Conservation (phyloP, 768 basidiomycete genomes). For the Pulveroboletus sp. region DNA sequence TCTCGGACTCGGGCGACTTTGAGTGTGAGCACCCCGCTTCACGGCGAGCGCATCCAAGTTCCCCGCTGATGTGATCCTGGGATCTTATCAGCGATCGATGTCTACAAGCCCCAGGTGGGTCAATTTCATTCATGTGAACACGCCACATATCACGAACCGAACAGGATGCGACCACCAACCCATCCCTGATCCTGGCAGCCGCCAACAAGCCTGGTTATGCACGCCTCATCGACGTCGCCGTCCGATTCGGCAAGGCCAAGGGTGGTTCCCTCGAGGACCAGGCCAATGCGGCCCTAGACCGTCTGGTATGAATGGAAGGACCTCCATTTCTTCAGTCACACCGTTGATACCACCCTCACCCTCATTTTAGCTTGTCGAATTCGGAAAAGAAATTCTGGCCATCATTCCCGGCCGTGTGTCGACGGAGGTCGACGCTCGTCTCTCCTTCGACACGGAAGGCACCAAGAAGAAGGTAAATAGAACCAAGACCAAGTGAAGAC, state of each 20-base stretch:
- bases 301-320: slow-evolving; percentile 59
- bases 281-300: slow-evolving; percentile 77
- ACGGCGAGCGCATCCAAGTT: slow-evolving; percentile 20
- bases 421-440: slow-evolving; percentile 96
- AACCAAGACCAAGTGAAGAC: slow-evolving; percentile 15
- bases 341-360: slow-evolving; percentile 12
- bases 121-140: slow-evolving; percentile 11
- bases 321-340: slow-evolving; percentile 7
- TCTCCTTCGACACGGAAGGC: slow-evolving; percentile 92
- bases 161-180: slow-evolving; percentile 98
- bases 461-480: slow-evolving; percentile 80
- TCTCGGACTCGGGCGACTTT: slow-evolving; percentile 97
- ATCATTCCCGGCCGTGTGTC: slow-evolving; percentile 99
- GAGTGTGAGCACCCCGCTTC: slow-evolving; percentile 48
- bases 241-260: slow-evolving; percentile 74
- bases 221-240: slow-evolving; percentile 71
- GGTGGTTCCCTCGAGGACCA: slow-evolving; percentile 74
- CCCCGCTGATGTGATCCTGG: slow-evolving; percentile 20
- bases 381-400: slow-evolving; percentile 90
- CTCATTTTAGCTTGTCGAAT: slow-evolving; percentile 82
- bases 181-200: slow-evolving; percentile 90
- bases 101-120: slow-evolving; percentile 87
- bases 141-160: slow-evolving; percentile 11
- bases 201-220: slow-evolving; percentile 86
- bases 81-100: slow-evolving; percentile 73